A percentile compares a stretch with the other conserved stretches of the same genome.
phyloP scores from a whole-genome alignment of 1,284 basidiomycete genomes.

The Boletus calvinii region DNA sequence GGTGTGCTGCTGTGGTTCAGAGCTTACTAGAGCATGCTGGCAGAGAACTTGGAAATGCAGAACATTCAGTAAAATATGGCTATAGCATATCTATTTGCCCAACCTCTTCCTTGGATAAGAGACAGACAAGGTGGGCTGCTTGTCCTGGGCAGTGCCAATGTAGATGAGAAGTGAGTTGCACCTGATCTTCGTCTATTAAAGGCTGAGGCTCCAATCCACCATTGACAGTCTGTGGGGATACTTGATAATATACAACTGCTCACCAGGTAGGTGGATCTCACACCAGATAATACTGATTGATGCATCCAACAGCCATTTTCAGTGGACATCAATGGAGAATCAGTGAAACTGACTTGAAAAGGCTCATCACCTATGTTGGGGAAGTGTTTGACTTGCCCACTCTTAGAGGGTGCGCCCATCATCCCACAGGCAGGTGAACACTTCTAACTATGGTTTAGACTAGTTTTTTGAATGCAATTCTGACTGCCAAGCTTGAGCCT shows the following conservation, averaged over 20 bases:
- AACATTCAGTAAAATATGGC: too few relatives aligned
- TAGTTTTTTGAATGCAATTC: constrained; percentile 91
- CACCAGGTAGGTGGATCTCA: constrained; percentile 55
- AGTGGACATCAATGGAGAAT: constrained; percentile 98
- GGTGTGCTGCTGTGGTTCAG: too few relatives aligned
- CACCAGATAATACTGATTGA: too few relatives aligned
- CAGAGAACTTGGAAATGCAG: too few relatives aligned
- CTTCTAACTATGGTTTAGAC: too few relatives aligned
- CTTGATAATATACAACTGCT: constrained; percentile 96
- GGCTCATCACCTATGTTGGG: constrained; percentile 87
- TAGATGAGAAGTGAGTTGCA: constrained; percentile 84
- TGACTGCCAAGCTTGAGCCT: constrained; percentile 96
- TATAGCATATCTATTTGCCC: constrained; percentile 98
- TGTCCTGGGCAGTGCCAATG: constrained; percentile 95
- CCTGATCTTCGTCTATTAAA: background rate
- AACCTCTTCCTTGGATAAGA: constrained; percentile 91
- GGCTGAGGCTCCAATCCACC: constrained; percentile 4
- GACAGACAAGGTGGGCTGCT: constrained; percentile 85
- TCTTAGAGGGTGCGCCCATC: constrained; percentile 77
- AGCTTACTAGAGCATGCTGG: too few relatives aligned
- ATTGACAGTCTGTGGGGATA: constrained; percentile 83
- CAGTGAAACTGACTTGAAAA: constrained; percentile 96
- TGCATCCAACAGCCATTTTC: too few relatives aligned
- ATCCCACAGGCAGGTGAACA: too few relatives aligned
- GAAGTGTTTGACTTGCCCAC: constrained; percentile 83